Evolutionary conservation across 225 moss, liverwort and hornwort genomes (phyloP).

Genomic region (Pseudisothecium myosuroides): DNA sequence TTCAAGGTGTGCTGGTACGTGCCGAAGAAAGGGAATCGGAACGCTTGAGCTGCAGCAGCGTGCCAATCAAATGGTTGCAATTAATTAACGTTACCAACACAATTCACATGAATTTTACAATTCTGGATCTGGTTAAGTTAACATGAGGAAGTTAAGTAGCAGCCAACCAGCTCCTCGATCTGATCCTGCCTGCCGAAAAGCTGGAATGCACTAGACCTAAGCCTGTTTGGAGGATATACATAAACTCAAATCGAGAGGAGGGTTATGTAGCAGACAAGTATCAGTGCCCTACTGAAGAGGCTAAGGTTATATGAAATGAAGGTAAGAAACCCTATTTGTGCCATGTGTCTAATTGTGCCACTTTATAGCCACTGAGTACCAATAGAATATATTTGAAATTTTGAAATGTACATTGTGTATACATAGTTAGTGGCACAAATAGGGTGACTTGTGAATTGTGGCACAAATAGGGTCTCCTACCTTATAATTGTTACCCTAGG

Average conservation of each 20-base stretch:
- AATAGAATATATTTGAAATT: no score
- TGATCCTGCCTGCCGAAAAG: background rate
- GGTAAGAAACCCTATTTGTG: background rate
- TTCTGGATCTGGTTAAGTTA: background rate
- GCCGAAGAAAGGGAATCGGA: constrained; percentile 11
- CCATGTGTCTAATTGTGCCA: background rate
- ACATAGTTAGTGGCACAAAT: no score
- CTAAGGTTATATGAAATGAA: background rate
- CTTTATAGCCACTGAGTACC: background rate
- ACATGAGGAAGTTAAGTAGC: background rate
- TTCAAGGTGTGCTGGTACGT: constrained; percentile 23
- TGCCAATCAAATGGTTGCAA: background rate
- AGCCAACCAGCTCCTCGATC: background rate
- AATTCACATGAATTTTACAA: background rate
- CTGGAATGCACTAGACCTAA: background rate
- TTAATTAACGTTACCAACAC: background rate
- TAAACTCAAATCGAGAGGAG: background rate
- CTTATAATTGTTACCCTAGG: no score
- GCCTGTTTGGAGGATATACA: background rate
- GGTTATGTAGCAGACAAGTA: background rate
- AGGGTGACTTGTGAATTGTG: no score
- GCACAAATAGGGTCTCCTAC: background rate
- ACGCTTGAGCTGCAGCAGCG: constrained; percentile 22
- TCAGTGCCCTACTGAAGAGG: background rate
- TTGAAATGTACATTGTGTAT: background rate